Conservation (phyloP, 2,329 filamentous ascomycete species). For the Alternaria brassicicola region DNA sequence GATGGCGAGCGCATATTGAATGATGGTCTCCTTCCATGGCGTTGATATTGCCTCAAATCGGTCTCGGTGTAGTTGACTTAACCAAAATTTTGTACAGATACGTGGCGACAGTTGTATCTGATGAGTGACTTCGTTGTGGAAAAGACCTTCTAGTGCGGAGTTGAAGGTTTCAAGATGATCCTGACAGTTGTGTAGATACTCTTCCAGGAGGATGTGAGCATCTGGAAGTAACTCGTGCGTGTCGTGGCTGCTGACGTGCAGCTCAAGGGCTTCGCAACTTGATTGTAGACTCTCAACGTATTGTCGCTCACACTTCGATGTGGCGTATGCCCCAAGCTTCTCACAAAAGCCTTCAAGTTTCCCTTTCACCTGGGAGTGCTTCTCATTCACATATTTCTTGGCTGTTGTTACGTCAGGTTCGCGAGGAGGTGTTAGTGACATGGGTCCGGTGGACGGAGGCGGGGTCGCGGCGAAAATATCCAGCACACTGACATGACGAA, state of each 20-base stretch:
- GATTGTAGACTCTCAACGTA: conserved; percentile 27
- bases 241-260: background rate
- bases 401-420: conserved; percentile 7
- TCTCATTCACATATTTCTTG: background rate
- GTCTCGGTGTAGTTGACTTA: conserved; percentile 29
- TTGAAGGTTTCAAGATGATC: conserved; percentile 14
- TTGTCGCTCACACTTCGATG: conserved; percentile 23
- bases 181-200: conserved; percentile 21
- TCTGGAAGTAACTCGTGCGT: background rate
- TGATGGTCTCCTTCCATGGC: conserved; percentile 30
- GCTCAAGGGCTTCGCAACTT: conserved; percentile 27
- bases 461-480: conserved; percentile 9
- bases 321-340: conserved; percentile 12
- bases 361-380: background rate
- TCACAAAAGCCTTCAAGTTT: conserved; percentile 23
- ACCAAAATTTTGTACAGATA: conserved; percentile 30
- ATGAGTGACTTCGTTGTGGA: conserved; percentile 5
- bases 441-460: background rate
- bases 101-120: conserved; percentile 24
- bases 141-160: background rate
- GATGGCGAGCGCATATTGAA: conserved; percentile 36
- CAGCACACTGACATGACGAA: conserved; percentile 3
- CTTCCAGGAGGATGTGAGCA: conserved; percentile 2
- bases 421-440: background rate
- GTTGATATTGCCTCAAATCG: conserved; percentile 20